Conservation (phyloP, 1,139 yeast species). For the Nakaseomyces bracarensis region DNA sequence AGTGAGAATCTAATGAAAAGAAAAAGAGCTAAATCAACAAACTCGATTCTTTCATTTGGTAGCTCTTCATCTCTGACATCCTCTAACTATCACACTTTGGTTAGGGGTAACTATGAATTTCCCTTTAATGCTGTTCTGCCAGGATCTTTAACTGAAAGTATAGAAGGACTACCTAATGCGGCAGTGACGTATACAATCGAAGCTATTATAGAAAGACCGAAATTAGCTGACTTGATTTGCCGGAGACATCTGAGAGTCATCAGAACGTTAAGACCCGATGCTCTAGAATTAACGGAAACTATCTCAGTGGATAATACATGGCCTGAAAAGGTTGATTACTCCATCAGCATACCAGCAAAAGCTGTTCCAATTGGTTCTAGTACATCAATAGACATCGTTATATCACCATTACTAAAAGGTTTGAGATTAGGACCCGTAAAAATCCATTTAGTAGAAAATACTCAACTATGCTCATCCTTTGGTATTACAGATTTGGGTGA, state of each 20-base stretch:
- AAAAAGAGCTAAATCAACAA: slow-evolving; percentile 8
- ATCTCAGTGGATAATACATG: slow-evolving; percentile 92
- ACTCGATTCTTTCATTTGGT: slow-evolving; percentile 12
- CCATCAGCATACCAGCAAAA: slow-evolving; percentile 76
- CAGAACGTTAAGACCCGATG: slow-evolving; percentile 83
- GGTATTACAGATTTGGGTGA: slow-evolving; percentile 45
- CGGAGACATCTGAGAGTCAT: slow-evolving; percentile 72
- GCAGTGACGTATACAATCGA: slow-evolving; percentile 69
- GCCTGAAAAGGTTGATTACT: slow-evolving; percentile 91
- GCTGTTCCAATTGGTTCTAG: slow-evolving; percentile 87
- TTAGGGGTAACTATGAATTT: slow-evolving; percentile 78
- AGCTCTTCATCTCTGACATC: slow-evolving; percentile 29
- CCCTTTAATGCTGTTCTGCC: slow-evolving; percentile 85
- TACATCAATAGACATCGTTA: slow-evolving; percentile 57
- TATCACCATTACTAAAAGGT: slow-evolving; percentile 80
- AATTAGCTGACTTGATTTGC: slow-evolving; percentile 59
- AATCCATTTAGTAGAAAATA: slow-evolving; percentile 58
- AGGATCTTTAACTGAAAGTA: slow-evolving; percentile 77
- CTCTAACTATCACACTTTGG: slow-evolving; percentile 35
- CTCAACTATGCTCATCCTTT: slow-evolving; percentile 50
- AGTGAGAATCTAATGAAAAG: slow-evolving; percentile 17
- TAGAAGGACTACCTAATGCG: slow-evolving; percentile 86
- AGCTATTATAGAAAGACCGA: slow-evolving; percentile 76
- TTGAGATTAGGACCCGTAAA: slow-evolving; percentile 64
- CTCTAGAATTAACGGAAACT: slow-evolving; percentile 82